A percentile compares a stretch with the other conserved stretches of the same genome.
These are phyloP conservation scores for Lanmaoa pseudosensibilis DNA, from an alignment of 768 basidiomycete genomes.

Conservation along the genomic window DNA sequence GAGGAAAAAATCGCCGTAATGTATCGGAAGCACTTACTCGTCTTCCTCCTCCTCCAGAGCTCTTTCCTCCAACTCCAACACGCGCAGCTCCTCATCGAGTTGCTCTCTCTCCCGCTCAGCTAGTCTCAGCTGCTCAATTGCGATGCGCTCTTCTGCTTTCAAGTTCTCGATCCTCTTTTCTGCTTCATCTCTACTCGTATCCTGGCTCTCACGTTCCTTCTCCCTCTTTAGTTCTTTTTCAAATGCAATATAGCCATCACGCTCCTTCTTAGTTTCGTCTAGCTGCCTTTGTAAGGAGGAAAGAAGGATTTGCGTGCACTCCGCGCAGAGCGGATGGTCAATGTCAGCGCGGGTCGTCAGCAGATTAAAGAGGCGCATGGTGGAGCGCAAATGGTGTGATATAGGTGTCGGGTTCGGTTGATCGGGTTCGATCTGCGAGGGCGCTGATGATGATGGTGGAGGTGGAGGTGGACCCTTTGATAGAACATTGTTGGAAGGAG, in stretches of 20 bases:
- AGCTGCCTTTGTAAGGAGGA: constrained; percentile 73
- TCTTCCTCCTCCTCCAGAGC: constrained; percentile 80
- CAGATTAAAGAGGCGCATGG: constrained; percentile 71
- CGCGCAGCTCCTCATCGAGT: constrained; percentile 68
- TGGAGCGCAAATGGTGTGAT: constrained; percentile 76
- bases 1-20: background rate
- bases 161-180: constrained; percentile 73
- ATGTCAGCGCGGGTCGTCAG: constrained; percentile 76
- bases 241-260: constrained; percentile 92
- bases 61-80: constrained; percentile 75
- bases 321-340: constrained; percentile 92
- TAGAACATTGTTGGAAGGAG: constrained; percentile 35
- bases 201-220: constrained; percentile 67
- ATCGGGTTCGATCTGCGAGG: constrained; percentile 46
- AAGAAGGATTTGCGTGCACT: constrained; percentile 86
- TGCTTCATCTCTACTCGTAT: constrained; percentile 60
- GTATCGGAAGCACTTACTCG: constrained; percentile 51
- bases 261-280: constrained; percentile 87
- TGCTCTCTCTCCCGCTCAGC: constrained; percentile 77
- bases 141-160: constrained; percentile 64
- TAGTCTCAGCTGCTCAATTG: constrained; percentile 70
- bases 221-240: constrained; percentile 86
- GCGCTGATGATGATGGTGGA: constrained; percentile 26
- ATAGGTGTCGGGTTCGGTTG: constrained; percentile 69
- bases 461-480: constrained; percentile 25